These are phyloP conservation scores for Geotrichum cucujoidarum DNA, from an alignment of 1,139 yeast species.

Conservation along the genomic window DNA sequence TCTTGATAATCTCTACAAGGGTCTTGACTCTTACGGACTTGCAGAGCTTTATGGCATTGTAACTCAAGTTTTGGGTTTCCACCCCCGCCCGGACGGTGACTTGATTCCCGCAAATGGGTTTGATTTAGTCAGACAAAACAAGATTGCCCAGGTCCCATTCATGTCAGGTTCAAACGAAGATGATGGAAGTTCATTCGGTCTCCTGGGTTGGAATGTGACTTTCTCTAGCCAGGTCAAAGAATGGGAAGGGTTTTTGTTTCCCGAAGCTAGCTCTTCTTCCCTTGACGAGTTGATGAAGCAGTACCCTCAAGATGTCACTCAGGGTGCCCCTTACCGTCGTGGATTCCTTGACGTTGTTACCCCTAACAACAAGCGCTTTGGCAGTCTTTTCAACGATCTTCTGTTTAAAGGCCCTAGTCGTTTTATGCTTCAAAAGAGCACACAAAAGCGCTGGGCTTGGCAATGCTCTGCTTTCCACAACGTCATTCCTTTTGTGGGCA, in stretches of 20 bases:
- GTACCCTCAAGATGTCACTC: slow-evolving; percentile 22
- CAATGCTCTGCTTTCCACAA: slow-evolving; percentile 16
- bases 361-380: slow-evolving; percentile 24
- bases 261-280: background rate
- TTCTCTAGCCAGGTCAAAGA: background rate
- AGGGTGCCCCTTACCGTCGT: slow-evolving; percentile 26
- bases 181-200: slow-evolving; percentile 22
- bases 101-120: slow-evolving; percentile 18
- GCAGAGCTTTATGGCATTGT: slow-evolving; percentile 3
- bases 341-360: slow-evolving; percentile 18
- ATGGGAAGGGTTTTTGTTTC: background rate
- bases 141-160: slow-evolving; percentile 21
- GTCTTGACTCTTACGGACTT: slow-evolving; percentile 18
- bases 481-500: slow-evolving; percentile 23
- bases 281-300: slow-evolving; percentile 4
- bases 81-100: slow-evolving; percentile 25
- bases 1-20: slow-evolving; percentile 14
- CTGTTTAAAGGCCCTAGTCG: slow-evolving; percentile 25
- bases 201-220: background rate
- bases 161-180: slow-evolving; percentile 23
- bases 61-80: slow-evolving; percentile 19
- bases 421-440: background rate
- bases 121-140: slow-evolving; percentile 17
- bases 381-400: slow-evolving; percentile 23
- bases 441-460: slow-evolving; percentile 14